Base-by-base conservation (phyloP, 176 grass and related monocot species). In the Bothriochloa decipiens region DNA sequence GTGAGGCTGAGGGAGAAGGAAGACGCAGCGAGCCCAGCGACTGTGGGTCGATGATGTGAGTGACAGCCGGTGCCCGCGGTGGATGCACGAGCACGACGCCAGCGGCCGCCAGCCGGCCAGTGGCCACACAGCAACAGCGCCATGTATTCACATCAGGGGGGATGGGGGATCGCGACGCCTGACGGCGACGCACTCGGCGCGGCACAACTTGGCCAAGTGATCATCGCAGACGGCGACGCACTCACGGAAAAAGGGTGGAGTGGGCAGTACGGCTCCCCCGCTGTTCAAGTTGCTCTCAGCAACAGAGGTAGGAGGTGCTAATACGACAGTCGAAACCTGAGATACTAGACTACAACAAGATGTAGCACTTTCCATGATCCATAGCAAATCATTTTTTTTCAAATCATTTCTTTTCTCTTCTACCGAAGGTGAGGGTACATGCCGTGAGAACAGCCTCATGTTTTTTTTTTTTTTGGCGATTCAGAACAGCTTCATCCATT, bases 181-280 rank as follows among this genome's bases (percentile, higher is more conserved):
- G 70, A 85, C 20, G 66, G 65, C 87, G 71, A 82, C 78, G 40
- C 77, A 81, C 87, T 81, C 22, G 17, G 8, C 1, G 43, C 22
- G 77, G n/a, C n/a, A n/a, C n/a, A 58, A 29, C 52, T 43, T 80
- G 28, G 29, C 27, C 22, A 49, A 65, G 60, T 7, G 58, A 40
- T 32, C n/a, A 13, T 46, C n/a, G 20, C 20, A 58, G 7, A n/a
- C 53, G 20, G 0, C 22, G 55, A 57, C 53, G 53, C 55, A 60
- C 55, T 9, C 55, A 23, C 8, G 55, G 55, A n/a, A 49, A 49
- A n/a, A 18, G 53, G 20, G 53, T 58, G 18, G 20, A 57, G 53
- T 57, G 53, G 20, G 53, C 50, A 53, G 50, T 53, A 20, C 50
- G 53, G 53, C 53, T 22, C 53, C 53, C 18, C 7, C 53, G 20